Conservation (phyloP, 257 asterid genomes). For the Lycium ferocissimum region DNA sequence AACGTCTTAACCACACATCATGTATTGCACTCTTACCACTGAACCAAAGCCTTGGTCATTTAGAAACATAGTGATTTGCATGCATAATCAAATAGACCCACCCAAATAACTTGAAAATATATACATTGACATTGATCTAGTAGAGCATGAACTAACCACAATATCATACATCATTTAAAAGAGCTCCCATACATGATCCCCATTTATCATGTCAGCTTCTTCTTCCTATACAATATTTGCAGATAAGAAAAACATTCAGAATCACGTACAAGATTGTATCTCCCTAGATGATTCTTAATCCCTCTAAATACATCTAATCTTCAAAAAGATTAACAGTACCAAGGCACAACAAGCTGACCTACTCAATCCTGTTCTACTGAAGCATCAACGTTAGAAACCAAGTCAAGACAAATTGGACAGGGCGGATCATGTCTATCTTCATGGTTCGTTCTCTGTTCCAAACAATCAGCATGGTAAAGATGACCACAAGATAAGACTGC, state of each 20-base stretch:
- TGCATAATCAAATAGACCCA: background rate
- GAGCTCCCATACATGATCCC: background rate
- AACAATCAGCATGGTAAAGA: conserved; percentile 84
- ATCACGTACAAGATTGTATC: conserved; percentile 1
- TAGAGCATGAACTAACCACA: background rate
- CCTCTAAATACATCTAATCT: background rate
- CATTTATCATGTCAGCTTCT: background rate
- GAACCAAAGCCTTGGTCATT: background rate
- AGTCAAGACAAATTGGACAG: conserved; percentile 23
- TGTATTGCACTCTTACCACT: background rate
- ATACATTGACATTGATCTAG: background rate
- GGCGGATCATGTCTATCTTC: conserved; percentile 43
- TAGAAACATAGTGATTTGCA: background rate
- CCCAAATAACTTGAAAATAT: background rate
- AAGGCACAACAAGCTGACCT: conserved; percentile 19
- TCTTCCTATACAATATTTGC: background rate
- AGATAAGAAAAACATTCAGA: background rate
- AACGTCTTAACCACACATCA: background rate
- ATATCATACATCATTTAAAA: conserved; percentile 1
- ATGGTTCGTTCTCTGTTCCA: conserved; percentile 66
- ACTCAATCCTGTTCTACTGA: conserved; percentile 20
- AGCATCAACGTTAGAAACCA: conserved; percentile 17
- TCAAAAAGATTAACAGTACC: conserved; percentile 12
- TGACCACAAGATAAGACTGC: conserved; percentile 93
- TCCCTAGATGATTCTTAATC: background rate